Evolutionary conservation across 768 basidiomycete genomes (phyloP).

Genomic region (Psilocybe sp.): DNA sequence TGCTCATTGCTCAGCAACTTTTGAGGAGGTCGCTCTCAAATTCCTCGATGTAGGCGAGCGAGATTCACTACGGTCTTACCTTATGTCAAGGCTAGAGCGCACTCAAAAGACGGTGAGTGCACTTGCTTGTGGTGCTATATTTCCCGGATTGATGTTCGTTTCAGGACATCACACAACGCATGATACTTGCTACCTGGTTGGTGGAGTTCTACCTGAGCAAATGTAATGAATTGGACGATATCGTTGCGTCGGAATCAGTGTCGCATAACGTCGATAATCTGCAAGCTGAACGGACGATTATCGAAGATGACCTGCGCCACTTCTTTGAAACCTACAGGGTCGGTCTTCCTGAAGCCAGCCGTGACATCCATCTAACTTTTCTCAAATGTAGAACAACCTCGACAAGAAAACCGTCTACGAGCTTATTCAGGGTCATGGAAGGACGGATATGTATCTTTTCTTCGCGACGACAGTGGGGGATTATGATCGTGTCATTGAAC

Average conservation of each 20-base stretch:
- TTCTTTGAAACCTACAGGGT: conserved; percentile 97
- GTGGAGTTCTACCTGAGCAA: conserved; percentile 97
- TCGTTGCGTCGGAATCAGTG: conserved; percentile 82
- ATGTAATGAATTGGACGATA: conserved; percentile 93
- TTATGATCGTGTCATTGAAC: conserved; percentile 79
- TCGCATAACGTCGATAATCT: conserved; percentile 85
- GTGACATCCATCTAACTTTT: not conserved
- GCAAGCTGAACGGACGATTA: conserved; percentile 69
- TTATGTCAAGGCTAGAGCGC: conserved; percentile 83
- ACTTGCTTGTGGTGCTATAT: not conserved
- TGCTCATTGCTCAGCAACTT: conserved; percentile 81
- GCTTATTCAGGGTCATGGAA: conserved; percentile 89
- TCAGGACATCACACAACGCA: conserved; percentile 89
- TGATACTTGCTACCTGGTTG: conserved; percentile 98
- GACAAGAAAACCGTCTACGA: conserved; percentile 87
- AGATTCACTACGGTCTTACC: conserved; percentile 87
- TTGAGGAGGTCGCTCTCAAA: conserved; percentile 89
- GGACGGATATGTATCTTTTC: conserved; percentile 89
- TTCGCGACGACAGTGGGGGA: conserved; percentile 85
- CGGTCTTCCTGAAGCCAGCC: conserved; percentile 7
- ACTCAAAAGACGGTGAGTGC: conserved; percentile 73
- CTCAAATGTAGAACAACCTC: conserved; percentile 63
- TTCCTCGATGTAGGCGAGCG: conserved; percentile 89
- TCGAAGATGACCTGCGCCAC: conserved; percentile 90
- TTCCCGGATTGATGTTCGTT: not conserved